Conservation (phyloP, 805 yeast species). For the Cyberlindnera japonica region DNA sequence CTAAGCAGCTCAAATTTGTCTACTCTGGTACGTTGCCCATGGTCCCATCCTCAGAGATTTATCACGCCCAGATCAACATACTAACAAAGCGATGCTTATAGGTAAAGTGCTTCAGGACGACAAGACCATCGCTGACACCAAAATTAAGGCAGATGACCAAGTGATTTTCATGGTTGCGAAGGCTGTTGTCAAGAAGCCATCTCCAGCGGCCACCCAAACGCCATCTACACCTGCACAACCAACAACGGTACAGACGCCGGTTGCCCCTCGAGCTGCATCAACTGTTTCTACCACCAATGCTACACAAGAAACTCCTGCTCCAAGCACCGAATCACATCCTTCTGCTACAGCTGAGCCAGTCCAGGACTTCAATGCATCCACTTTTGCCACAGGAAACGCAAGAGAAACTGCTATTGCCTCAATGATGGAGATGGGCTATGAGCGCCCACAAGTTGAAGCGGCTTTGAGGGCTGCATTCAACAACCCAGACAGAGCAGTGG, state of each 20-base stretch:
- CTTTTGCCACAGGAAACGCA: conserved; percentile 72
- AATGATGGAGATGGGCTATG: conserved; percentile 96
- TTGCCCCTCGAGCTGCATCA: conserved; percentile 28
- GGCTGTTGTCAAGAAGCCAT: conserved; percentile 7
- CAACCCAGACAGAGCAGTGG: conserved; percentile 98
- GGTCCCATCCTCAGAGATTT: background rate
- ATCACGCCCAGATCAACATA: background rate
- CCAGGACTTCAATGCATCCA: conserved; percentile 37
- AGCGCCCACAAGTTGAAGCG: conserved; percentile 77
- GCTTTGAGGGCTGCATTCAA: conserved; percentile 95
- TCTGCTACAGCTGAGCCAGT: conserved; percentile 22
- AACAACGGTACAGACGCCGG: conserved; percentile 17
- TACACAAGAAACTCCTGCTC: conserved; percentile 21
- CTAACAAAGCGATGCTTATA: conserved; percentile 14
- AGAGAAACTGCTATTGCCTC: conserved; percentile 75
- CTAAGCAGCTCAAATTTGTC: conserved; percentile 78
- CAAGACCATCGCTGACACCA: conserved; percentile 65
- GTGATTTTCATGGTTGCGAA: conserved; percentile 78
- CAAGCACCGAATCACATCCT: conserved; percentile 11
- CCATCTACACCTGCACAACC: conserved; percentile 18
- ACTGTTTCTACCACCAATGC: conserved; percentile 20
- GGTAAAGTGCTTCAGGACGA: conserved; percentile 85
- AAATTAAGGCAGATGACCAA: conserved; percentile 79
- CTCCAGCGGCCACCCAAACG: conserved; percentile 22
- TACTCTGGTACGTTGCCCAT: conserved; percentile 57